A percentile compares a stretch with the other conserved stretches of the same genome.
Evolutionary conservation across 176 grass and related monocot species (phyloP).

Genomic region (Miscanthus lutarioriparius): DNA sequence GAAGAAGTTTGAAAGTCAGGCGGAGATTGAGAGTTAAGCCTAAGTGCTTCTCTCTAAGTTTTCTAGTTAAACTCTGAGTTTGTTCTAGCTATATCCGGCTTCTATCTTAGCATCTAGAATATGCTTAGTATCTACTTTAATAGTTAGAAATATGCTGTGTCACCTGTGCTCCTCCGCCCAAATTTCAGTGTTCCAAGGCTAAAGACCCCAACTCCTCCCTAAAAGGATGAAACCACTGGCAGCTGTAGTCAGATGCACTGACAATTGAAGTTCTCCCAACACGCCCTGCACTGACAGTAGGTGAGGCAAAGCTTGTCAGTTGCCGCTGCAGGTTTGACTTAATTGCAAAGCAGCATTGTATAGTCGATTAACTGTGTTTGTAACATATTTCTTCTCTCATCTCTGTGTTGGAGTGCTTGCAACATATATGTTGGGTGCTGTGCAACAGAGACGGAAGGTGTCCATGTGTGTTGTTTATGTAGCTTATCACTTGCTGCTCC

Average conservation of each 20-base stretch:
- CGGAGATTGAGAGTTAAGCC: background rate
- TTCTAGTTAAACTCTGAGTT: no score
- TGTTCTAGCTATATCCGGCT: no score
- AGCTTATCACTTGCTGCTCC: no score
- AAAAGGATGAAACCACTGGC: no score
- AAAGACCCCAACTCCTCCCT: constrained; percentile 22
- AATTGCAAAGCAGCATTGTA: background rate
- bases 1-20: constrained; percentile 11
- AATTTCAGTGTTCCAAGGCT: constrained; percentile 62
- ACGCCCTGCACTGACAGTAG: background rate
- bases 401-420: no score
- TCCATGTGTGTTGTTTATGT: no score
- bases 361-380: background rate
- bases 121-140: no score
- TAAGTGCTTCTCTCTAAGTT: no score
- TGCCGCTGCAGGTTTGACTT: background rate
- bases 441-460: no score
- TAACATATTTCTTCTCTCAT: background rate
- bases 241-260: background rate
- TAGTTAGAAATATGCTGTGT: background rate
- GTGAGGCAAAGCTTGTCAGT: background rate
- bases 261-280: constrained; percentile 28
- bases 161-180: constrained; percentile 49
- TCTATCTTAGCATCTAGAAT: no score
- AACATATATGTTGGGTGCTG: no score